A percentile compares a stretch with the other conserved stretches of the same genome.
These are phyloP conservation scores for Exophiala mesophila DNA, from an alignment of 2,329 filamentous ascomycete species.

Conservation along the genomic window DNA sequence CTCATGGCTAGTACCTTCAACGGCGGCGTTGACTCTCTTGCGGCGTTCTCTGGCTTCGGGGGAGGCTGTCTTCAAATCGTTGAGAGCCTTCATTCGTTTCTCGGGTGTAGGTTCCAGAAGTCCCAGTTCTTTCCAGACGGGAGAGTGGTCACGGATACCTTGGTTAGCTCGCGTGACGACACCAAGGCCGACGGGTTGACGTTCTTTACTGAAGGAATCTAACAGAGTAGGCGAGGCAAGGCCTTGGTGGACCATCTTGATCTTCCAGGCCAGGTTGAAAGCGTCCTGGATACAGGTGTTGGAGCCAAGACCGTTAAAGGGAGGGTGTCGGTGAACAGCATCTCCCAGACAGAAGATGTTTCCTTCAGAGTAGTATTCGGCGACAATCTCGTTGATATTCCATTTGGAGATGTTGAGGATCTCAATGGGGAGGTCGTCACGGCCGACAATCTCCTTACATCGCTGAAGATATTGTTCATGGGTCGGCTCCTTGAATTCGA, in stretches of 20 bases:
- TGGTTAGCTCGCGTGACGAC: slow-evolving; percentile 57
- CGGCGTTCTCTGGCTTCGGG: slow-evolving; percentile 38
- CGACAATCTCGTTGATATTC: slow-evolving; percentile 59
- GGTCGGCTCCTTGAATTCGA: slow-evolving; percentile 38
- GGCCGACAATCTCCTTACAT: slow-evolving; percentile 51
- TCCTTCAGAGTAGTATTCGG: slow-evolving; percentile 47
- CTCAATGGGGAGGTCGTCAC: slow-evolving; percentile 48
- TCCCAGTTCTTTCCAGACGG: slow-evolving; percentile 45
- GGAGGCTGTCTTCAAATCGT: slow-evolving; percentile 39
- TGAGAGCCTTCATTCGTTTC: slow-evolving; percentile 38
- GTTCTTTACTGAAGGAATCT: slow-evolving; percentile 33
- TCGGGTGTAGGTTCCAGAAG: slow-evolving; percentile 37
- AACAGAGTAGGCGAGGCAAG: slow-evolving; percentile 29
- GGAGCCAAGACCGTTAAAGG: slow-evolving; percentile 34
- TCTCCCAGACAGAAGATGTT: slow-evolving; percentile 36
- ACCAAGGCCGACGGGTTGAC: slow-evolving; percentile 32
- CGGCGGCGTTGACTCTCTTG: slow-evolving; percentile 37
- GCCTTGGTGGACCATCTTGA: slow-evolving; percentile 32
- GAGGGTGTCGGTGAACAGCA: slow-evolving; percentile 35
- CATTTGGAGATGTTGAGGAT: slow-evolving; percentile 54
- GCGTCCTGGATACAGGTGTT: slow-evolving; percentile 38
- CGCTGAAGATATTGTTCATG: slow-evolving; percentile 45
- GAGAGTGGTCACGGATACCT: slow-evolving; percentile 49
- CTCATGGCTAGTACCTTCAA: slow-evolving; percentile 44
- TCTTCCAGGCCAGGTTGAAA: slow-evolving; percentile 37